Percentiles rank a stretch among this genome's conserved stretches.
These are phyloP conservation scores for Tetracentron sinense DNA, from an alignment of 164 flowering plant genomes.

Conservation along the genomic window DNA sequence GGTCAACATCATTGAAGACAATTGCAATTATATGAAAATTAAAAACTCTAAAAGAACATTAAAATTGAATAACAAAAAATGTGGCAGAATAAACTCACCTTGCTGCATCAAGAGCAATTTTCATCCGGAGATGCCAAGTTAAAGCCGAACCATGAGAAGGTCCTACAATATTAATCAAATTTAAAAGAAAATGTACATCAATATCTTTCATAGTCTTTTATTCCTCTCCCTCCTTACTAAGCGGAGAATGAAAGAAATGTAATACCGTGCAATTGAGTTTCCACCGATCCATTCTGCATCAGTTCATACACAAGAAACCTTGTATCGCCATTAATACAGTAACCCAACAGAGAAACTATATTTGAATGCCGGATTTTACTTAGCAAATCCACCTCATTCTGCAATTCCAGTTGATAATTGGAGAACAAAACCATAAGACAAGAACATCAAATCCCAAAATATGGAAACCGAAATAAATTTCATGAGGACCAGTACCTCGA, in stretches of 20 bases:
- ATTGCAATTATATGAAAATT: conserved; percentile 5
- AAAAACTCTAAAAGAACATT: neutral
- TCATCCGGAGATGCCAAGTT: conserved; percentile 85
- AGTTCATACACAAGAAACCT: conserved; percentile 76
- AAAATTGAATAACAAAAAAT: neutral
- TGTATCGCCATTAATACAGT: conserved; percentile 49
- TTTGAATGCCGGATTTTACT: conserved; percentile 73
- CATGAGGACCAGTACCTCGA: conserved; percentile 46
- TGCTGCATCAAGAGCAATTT: conserved; percentile 89
- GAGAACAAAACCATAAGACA: conserved; percentile 5
- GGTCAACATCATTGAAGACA: conserved; percentile 26
- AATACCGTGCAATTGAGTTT: conserved; percentile 79
- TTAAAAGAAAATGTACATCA: neutral
- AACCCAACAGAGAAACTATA: conserved; percentile 68
- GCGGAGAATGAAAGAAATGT: neutral
- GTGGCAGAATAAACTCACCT: conserved; percentile 43
- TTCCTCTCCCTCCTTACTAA: neutral
- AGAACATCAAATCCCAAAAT: neutral
- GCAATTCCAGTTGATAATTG: conserved; percentile 22
- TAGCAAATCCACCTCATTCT: conserved; percentile 82
- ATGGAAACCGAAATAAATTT: neutral
- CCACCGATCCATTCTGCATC: conserved; percentile 91
- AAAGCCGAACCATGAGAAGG: conserved; percentile 69
- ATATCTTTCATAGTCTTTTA: neutral
- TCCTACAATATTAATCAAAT: conserved; percentile 40